These are phyloP conservation scores for Puccinia horiana DNA, from an alignment of 1,284 basidiomycete species.

Conservation along the genomic window DNA sequence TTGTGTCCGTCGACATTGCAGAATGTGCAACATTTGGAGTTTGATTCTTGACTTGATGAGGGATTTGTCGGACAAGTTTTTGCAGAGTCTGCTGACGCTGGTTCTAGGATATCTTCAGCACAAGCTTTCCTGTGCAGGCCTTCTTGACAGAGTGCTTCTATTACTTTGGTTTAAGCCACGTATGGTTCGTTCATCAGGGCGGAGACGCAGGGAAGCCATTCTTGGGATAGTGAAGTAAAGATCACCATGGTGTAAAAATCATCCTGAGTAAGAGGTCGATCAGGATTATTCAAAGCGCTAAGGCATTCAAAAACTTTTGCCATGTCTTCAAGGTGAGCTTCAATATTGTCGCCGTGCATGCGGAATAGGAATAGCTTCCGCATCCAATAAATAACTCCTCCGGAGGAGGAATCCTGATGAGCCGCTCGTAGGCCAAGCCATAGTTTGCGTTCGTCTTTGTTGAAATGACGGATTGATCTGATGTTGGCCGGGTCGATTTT, in stretches of 20 bases:
- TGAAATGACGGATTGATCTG: neutral
- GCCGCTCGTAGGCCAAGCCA: neutral
- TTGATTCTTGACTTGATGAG: too few relatives aligned
- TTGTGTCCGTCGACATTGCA: too few relatives aligned
- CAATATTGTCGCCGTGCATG: neutral
- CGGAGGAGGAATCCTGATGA: neutral
- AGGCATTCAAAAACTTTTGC: neutral
- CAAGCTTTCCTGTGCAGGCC: neutral
- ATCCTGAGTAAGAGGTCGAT: neutral
- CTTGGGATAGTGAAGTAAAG: neutral
- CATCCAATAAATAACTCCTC: constrained; percentile 13
- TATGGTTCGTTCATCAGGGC: neutral
- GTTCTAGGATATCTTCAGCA: neutral
- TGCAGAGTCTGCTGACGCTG: neutral
- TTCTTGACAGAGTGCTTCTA: neutral
- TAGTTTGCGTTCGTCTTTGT: neutral
- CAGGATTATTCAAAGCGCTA: too few relatives aligned
- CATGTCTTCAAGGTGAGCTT: neutral
- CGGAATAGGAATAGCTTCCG: neutral
- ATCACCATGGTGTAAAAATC: neutral
- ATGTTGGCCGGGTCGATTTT: neutral
- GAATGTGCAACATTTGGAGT: too few relatives aligned
- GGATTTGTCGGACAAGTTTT: neutral
- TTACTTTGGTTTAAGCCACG: neutral
- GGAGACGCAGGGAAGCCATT: constrained; percentile 24